Conservation (phyloP, 2,329 filamentous ascomycete species). For the Diaporthe vaccinii region DNA sequence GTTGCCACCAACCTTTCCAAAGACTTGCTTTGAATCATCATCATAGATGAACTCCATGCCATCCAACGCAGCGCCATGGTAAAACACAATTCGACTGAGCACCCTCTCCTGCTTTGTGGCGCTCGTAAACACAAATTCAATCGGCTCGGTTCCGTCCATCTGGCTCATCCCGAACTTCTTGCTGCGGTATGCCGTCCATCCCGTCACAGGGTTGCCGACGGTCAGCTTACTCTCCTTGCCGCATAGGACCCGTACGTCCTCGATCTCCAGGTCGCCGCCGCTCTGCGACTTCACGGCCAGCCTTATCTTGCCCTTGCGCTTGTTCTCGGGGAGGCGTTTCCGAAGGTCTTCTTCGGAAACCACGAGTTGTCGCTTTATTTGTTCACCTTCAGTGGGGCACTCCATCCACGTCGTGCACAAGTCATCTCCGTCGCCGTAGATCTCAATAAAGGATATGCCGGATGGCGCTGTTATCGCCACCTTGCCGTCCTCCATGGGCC, state of each 20-base stretch:
- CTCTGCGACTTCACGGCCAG: conserved; percentile 83
- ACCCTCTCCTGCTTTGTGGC: conserved; percentile 78
- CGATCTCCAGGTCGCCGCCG: conserved; percentile 79
- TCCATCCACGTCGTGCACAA: conserved; percentile 87
- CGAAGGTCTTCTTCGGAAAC: conserved; percentile 83
- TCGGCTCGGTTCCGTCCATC: conserved; percentile 76
- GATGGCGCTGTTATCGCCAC: conserved; percentile 83
- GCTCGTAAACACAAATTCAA: conserved; percentile 82
- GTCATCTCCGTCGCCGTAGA: conserved; percentile 84
- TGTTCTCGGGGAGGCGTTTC: conserved; percentile 77
- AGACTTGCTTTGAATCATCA: conserved; percentile 84
- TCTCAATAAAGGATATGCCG: conserved; percentile 87
- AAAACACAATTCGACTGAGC: conserved; percentile 80
- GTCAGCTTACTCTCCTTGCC: conserved; percentile 82
- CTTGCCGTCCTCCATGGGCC: conserved; percentile 83
- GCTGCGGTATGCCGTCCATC: conserved; percentile 81
- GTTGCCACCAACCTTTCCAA: conserved; percentile 84
- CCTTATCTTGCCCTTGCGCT: conserved; percentile 78
- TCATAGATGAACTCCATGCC: conserved; percentile 96
- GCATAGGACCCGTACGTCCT: conserved; percentile 79
- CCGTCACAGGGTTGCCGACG: conserved; percentile 72
- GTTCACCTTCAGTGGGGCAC: conserved; percentile 65
- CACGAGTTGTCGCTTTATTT: conserved; percentile 76
- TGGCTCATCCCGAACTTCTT: conserved; percentile 80
- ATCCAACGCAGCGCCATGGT: conserved; percentile 82